Base-by-base conservation (phyloP, 371 early-diverging fungal species). In the Mycotypha africana region DNA sequence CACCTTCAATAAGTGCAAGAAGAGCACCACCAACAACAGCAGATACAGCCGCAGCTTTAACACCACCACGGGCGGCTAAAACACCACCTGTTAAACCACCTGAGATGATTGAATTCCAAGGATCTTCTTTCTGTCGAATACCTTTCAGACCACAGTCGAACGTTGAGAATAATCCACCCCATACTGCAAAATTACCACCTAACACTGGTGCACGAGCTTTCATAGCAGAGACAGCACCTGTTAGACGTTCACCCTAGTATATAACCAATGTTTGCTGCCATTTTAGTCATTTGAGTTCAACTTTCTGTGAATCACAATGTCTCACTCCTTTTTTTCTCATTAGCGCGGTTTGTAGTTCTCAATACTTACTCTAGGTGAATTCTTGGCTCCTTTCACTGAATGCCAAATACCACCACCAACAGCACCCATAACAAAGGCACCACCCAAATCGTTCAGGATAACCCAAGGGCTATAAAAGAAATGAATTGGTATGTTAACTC, bases 161-260 rank as follows among this genome's bases (percentile, higher is more conserved):
- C 12, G 97, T 86, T 45, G 89, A 89, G 67, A 96, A 98, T 47
- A 97, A 78, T 47, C 94, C 95, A 62, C 95, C 94, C 98, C 98
- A 98, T 14, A 93, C 95, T 7, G 96, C 97, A 75, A 98, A 98
- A 78, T 95, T 95, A 40, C 95, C 97, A 40, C 93, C 96, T 28
- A 91, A 67, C 26, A 95, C 89, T 26, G 98, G 98, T 2, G 94
- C 94, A 42, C 96, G 86, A 32, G 92, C 85, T 64, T 96, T 93
- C 70, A 98, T 84, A 8, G 95, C 81, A 19, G 85, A 76, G 25
- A 97, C 53, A 15, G 91, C 86, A 49, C 96, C 96, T 3, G 74
- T 67, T 63, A 92, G 76, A 50, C 95, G 85, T 53, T 95, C 95
- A 35, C 94, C 94, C 79, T 88, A 76, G 2, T 26, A n/a, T n/a